A percentile compares a stretch with the other conserved stretches of the same genome.
Evolutionary conservation across 1,139 yeast species (phyloP).

Genomic region (Pichia sp.): DNA sequence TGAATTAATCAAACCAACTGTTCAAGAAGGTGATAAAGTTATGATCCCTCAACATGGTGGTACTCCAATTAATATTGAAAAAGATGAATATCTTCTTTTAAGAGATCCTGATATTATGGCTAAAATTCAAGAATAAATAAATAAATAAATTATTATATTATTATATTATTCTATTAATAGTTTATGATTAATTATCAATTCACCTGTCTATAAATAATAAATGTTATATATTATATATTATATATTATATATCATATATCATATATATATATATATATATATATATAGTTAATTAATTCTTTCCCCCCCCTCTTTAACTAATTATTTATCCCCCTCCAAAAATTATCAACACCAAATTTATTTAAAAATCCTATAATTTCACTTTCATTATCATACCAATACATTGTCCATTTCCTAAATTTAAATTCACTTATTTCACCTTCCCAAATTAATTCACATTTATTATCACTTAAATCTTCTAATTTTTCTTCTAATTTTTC

Average conservation of each 20-base stretch:
- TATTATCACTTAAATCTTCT: no score
- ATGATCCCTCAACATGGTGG: slow-evolving; percentile 77
- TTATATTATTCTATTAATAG: neutral
- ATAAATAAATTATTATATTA: no score
- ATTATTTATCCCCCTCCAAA: neutral
- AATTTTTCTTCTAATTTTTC: slow-evolving; percentile 19
- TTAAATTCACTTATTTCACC: slow-evolving; percentile 54
- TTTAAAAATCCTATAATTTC: slow-evolving; percentile 47
- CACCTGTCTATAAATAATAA: neutral
- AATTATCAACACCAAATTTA: slow-evolving; percentile 49
- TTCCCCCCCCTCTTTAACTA: no score
- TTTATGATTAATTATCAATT: no score
- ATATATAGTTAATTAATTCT: no score
- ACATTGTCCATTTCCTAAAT: slow-evolving; percentile 59
- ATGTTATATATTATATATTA: no score
- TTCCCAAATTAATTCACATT: slow-evolving; percentile 63
- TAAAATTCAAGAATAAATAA: slow-evolving; percentile 54
- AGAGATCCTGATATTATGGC: slow-evolving; percentile 94
- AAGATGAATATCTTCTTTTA: slow-evolving; percentile 67
- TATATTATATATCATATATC: neutral
- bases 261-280: slow-evolving; percentile 1
- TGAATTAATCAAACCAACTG: slow-evolving; percentile 61
- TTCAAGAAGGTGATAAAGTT: slow-evolving; percentile 85
- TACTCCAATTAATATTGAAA: slow-evolving; percentile 79
- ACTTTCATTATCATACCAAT: slow-evolving; percentile 46